Conservation (phyloP, 208 protist genomes). For the Leishmania major region DNA sequence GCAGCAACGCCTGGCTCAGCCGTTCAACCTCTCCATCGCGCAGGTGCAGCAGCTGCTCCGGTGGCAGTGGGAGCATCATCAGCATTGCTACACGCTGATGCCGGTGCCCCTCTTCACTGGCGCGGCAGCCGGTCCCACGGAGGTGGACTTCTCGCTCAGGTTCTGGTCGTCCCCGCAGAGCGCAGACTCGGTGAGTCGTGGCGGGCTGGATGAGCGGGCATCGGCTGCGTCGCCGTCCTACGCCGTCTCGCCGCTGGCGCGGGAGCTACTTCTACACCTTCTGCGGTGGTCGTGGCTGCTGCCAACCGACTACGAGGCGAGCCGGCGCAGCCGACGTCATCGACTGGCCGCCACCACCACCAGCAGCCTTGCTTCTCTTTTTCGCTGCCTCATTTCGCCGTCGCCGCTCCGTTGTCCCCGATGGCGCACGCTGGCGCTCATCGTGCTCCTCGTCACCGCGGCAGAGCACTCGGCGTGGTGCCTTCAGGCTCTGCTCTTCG, state of each 20-base stretch:
- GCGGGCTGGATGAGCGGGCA: background rate
- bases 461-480: slow-evolving; percentile 9
- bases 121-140: slow-evolving; percentile 23
- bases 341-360: background rate
- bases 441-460: slow-evolving; percentile 8
- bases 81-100: slow-evolving; percentile 61
- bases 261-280: slow-evolving; percentile 54
- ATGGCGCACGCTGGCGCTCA: slow-evolving; percentile 9
- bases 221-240: slow-evolving; percentile 5
- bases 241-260: slow-evolving; percentile 59
- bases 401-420: background rate
- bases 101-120: slow-evolving; percentile 41
- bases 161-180: background rate
- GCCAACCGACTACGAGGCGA: slow-evolving; percentile 47
- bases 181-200: background rate
- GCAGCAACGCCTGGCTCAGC: slow-evolving; percentile 42
- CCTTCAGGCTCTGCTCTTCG: background rate
- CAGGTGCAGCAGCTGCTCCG: slow-evolving; percentile 73
- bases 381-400: background rate
- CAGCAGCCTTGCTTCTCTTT: background rate
- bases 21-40: slow-evolving; percentile 55
- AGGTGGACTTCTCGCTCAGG: slow-evolving; percentile 19
- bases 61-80: slow-evolving; percentile 83
- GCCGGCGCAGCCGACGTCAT: slow-evolving; percentile 1
- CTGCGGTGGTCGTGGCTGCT: slow-evolving; percentile 64